Evolutionary conservation across 352 stramenopile species (phyloP).

Genomic region (Thalassiosira hispida): DNA sequence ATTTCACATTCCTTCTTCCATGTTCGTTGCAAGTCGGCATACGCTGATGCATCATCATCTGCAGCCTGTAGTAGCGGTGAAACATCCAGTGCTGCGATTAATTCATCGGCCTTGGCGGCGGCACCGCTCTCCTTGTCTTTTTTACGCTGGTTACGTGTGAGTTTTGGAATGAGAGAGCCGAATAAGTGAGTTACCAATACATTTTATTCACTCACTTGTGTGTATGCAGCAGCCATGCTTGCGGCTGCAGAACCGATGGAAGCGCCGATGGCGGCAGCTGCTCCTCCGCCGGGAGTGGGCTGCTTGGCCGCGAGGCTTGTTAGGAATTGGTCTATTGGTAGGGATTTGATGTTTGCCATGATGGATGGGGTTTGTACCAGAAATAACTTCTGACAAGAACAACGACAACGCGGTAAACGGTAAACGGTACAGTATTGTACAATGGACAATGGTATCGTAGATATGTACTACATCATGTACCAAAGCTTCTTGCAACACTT

Average conservation of each 20-base stretch:
- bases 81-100: conserved; percentile 53
- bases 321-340: conserved; percentile 65
- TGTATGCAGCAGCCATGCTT: conserved; percentile 80
- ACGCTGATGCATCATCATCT: conserved; percentile 79
- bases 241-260: conserved; percentile 72
- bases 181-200: too few relatives aligned
- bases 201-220: too few relatives aligned
- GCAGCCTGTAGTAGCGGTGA: conserved; percentile 49
- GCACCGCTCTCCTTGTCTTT: conserved; percentile 75
- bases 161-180: too few relatives aligned
- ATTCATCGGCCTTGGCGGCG: conserved; percentile 48
- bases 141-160: conserved; percentile 54
- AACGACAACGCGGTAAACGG: too few relatives aligned
- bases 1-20: conserved; percentile 77
- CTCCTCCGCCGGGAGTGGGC: conserved; percentile 78
- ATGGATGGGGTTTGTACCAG: too few relatives aligned
- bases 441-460: too few relatives aligned
- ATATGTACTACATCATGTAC: too few relatives aligned
- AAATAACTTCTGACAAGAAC: too few relatives aligned
- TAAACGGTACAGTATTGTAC: too few relatives aligned
- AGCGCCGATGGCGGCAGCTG: conserved; percentile 73
- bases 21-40: conserved; percentile 78
- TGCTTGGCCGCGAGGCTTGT: conserved; percentile 67
- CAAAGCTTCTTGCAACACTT: too few relatives aligned
- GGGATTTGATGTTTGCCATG: conserved; percentile 38